Percentiles rank a stretch among this genome's conserved stretches.
These are phyloP conservation scores for Terana coerulea DNA, from an alignment of 768 basidiomycete species.

Conservation along the genomic window DNA sequence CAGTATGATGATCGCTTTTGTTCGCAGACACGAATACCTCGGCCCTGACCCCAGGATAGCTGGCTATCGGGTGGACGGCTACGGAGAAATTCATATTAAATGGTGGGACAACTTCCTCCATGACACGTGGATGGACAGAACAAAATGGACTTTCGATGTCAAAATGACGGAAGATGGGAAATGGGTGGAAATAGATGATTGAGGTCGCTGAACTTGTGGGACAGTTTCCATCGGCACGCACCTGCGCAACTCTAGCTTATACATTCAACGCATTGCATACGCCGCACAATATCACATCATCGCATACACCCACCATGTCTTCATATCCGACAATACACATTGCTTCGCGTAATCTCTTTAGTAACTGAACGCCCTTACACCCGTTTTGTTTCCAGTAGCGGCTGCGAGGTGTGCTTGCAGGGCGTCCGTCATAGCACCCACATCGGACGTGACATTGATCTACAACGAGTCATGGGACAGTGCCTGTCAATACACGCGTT, in stretches of 20 bases:
- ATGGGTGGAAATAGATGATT: slow-evolving; percentile 36
- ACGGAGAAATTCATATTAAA: slow-evolving; percentile 37
- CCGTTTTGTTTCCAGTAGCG: slow-evolving; percentile 17
- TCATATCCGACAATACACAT: background rate
- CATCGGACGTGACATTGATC: slow-evolving; percentile 49
- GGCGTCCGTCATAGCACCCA: slow-evolving; percentile 37
- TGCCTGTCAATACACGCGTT: background rate
- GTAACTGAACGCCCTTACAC: slow-evolving; percentile 10
- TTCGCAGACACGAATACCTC: slow-evolving; percentile 38
- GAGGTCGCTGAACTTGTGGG: slow-evolving; percentile 28
- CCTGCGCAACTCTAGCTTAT: background rate
- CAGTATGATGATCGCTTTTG: background rate
- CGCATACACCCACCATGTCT: background rate
- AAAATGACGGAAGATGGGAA: slow-evolving; percentile 29
- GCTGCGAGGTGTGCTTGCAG: slow-evolving; percentile 16
- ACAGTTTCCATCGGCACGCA: slow-evolving; percentile 30
- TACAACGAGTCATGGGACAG: slow-evolving; percentile 23
- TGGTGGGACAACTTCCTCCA: slow-evolving; percentile 43
- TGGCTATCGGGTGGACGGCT: slow-evolving; percentile 34
- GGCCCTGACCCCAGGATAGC: slow-evolving; percentile 42
- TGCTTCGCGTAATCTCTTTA: background rate
- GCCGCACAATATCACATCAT: background rate
- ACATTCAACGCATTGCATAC: background rate
- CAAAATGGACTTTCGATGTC: slow-evolving; percentile 38
- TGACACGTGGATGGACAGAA: slow-evolving; percentile 40